Conservation (phyloP, 2,329 filamentous ascomycete species). For the Apiospora marii region DNA sequence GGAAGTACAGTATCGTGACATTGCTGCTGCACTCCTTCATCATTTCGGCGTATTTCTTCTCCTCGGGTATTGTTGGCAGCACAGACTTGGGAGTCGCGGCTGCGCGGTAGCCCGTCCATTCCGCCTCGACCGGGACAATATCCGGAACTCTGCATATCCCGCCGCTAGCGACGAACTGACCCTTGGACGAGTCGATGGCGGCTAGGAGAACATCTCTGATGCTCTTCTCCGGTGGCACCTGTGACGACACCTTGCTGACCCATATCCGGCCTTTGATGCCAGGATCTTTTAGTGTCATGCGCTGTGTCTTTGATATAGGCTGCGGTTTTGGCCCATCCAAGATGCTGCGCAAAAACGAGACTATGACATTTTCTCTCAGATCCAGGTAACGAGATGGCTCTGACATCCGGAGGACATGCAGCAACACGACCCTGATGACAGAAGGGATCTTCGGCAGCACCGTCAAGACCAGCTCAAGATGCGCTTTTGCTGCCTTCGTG, state of each 20-base stretch:
- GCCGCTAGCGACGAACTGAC: conserved; percentile 40
- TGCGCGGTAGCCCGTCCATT: conserved; percentile 78
- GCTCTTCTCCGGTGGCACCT: conserved; percentile 63
- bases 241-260: conserved; percentile 75
- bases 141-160: conserved; percentile 54
- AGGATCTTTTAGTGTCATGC: conserved; percentile 40
- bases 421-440: conserved; percentile 66
- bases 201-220: conserved; percentile 64
- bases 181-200: conserved; percentile 63
- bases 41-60: conserved; percentile 69
- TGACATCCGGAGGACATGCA: conserved; percentile 73
- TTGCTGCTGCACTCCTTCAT: conserved; percentile 71
- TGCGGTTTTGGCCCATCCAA: conserved; percentile 54
- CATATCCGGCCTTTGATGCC: conserved; percentile 81
- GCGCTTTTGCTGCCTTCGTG: neutral
- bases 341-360: conserved; percentile 75
- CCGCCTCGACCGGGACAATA: conserved; percentile 67
- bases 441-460: conserved; percentile 67
- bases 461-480: conserved; percentile 24
- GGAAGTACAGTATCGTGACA: conserved; percentile 75
- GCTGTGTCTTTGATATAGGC: conserved; percentile 69
- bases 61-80: conserved; percentile 66
- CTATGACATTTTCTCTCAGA: conserved; percentile 74
- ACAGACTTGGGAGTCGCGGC: conserved; percentile 57
- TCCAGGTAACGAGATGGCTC: conserved; percentile 80